phyloP scores from a whole-genome alignment of 495 filamentous ascomycete species.

The Bacidia gigantensis region DNA sequence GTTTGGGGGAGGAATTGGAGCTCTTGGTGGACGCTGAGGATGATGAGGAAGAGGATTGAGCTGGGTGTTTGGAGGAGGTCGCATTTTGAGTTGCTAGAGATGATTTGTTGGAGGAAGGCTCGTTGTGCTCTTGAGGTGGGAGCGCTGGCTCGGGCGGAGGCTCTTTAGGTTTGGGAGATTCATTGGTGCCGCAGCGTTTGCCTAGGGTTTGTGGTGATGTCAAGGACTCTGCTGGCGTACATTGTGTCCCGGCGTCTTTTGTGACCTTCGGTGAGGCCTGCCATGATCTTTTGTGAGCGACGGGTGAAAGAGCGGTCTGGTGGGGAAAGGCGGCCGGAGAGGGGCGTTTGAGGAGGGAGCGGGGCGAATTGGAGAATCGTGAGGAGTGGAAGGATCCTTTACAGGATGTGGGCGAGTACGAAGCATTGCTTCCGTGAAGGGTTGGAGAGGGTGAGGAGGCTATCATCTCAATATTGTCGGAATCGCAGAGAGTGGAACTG shows the following conservation, averaged over 20 bases:
- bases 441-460: slow-evolving; percentile 21
- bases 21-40: slow-evolving; percentile 36
- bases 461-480: slow-evolving; percentile 21
- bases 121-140: slow-evolving; percentile 13
- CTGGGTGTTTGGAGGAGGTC: slow-evolving; percentile 20
- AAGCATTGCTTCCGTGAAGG: slow-evolving; percentile 15
- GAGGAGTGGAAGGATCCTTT: slow-evolving; percentile 20
- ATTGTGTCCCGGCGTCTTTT: slow-evolving; percentile 41
- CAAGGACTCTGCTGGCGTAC: slow-evolving; percentile 28
- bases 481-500: slow-evolving; percentile 4
- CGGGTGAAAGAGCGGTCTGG: slow-evolving; percentile 13
- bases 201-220: slow-evolving; percentile 4
- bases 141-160: slow-evolving; percentile 18
- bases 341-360: slow-evolving; percentile 18
- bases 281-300: slow-evolving; percentile 8
- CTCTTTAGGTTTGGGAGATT: slow-evolving; percentile 12
- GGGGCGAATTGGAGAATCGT: slow-evolving; percentile 15
- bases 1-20: slow-evolving; percentile 38
- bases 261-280: slow-evolving; percentile 9
- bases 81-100: slow-evolving; percentile 13
- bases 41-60: slow-evolving; percentile 17
- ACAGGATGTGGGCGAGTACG: slow-evolving; percentile 13
- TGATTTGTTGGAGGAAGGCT: slow-evolving; percentile 4
- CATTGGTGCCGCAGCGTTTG: slow-evolving; percentile 16
- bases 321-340: slow-evolving; percentile 16